A percentile compares a stretch with the other conserved stretches of the same genome.
These are phyloP conservation scores for Penicillium sp. DNA, from an alignment of 2,329 filamentous ascomycete genomes.

Conservation along the genomic window DNA sequence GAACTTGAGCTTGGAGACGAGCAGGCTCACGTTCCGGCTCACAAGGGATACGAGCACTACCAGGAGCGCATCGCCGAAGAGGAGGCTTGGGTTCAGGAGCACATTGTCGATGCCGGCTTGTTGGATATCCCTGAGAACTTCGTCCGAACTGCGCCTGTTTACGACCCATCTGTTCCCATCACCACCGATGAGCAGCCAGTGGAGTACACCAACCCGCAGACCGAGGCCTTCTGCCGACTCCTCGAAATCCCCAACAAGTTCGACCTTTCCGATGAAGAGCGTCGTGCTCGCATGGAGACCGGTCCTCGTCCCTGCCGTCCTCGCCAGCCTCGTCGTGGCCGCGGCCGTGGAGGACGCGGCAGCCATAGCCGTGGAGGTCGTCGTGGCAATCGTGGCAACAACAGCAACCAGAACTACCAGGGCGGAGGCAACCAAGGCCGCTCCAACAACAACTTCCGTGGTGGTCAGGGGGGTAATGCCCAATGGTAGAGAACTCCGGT, in stretches of 20 bases:
- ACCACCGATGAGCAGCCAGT: slow-evolving; percentile 64
- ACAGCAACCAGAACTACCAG: not conserved
- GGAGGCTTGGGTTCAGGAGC: slow-evolving; percentile 76
- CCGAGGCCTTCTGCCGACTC: slow-evolving; percentile 75
- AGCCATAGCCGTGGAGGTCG: slow-evolving; percentile 17
- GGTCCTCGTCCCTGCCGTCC: slow-evolving; percentile 53
- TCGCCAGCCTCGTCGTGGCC: slow-evolving; percentile 11
- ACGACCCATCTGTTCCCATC: slow-evolving; percentile 61
- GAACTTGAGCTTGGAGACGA: slow-evolving; percentile 66
- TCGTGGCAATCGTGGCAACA: slow-evolving; percentile 20
- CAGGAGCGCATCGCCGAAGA: slow-evolving; percentile 67
- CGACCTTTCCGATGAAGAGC: slow-evolving; percentile 72
- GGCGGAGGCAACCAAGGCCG: too few relatives aligned
- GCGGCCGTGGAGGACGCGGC: slow-evolving; percentile 21
- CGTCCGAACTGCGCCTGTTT: slow-evolving; percentile 70
- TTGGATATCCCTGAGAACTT: slow-evolving; percentile 80
- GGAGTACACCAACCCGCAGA: slow-evolving; percentile 89
- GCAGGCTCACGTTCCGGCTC: slow-evolving; percentile 53
- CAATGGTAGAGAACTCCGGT: not conserved
- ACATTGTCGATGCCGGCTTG: slow-evolving; percentile 65
- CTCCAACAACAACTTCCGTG: too few relatives aligned
- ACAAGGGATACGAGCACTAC: slow-evolving; percentile 72
- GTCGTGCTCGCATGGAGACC: slow-evolving; percentile 57
- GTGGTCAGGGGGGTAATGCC: too few relatives aligned
- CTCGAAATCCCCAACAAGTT: slow-evolving; percentile 76